phyloP scores from a whole-genome alignment of 345 rosid genomes.

The Citropsis articulata region DNA sequence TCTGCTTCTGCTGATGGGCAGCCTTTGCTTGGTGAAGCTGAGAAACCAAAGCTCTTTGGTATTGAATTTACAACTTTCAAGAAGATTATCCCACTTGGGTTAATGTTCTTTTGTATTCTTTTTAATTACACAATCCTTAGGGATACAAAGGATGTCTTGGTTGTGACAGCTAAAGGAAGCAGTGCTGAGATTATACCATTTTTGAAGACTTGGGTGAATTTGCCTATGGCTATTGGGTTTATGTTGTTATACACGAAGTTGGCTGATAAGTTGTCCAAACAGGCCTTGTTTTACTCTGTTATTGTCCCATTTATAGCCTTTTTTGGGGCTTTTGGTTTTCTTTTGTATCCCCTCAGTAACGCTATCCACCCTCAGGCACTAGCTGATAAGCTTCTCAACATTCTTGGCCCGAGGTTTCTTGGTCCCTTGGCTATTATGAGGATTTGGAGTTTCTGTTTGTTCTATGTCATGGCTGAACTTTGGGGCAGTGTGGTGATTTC shows the following conservation, averaged over 20 bases:
- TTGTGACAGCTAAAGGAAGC: conserved; percentile 95
- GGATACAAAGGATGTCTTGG: conserved; percentile 94
- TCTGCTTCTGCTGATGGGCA: conserved; percentile 62
- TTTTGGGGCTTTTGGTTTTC: conserved; percentile 91
- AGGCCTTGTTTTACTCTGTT: conserved; percentile 82
- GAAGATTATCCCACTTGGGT: conserved; percentile 87
- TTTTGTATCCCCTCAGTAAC: conserved; percentile 90
- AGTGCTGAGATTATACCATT: conserved; percentile 98
- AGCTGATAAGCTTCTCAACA: conserved; percentile 70
- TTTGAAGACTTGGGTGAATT: conserved; percentile 95
- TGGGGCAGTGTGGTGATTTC: conserved; percentile 99
- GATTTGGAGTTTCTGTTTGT: conserved; percentile 96
- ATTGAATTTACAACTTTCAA: conserved; percentile 62
- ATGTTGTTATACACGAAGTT: conserved; percentile 83
- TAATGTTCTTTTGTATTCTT: conserved; percentile 94
- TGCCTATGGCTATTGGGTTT: conserved; percentile 98
- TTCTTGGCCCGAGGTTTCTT: conserved; percentile 86
- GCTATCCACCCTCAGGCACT: conserved; percentile 79
- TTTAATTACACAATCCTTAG: conserved; percentile 97
- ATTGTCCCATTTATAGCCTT: conserved; percentile 88
- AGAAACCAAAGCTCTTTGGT: conserved; percentile 64
- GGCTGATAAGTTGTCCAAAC: conserved; percentile 72
- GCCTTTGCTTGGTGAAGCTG: conserved; percentile 44
- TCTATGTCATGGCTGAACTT: conserved; percentile 99
- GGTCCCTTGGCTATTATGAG: conserved; percentile 95